Evolutionary conservation across 192 early-diverging fungal species (phyloP).

Genomic region (Coemansia sp.): DNA sequence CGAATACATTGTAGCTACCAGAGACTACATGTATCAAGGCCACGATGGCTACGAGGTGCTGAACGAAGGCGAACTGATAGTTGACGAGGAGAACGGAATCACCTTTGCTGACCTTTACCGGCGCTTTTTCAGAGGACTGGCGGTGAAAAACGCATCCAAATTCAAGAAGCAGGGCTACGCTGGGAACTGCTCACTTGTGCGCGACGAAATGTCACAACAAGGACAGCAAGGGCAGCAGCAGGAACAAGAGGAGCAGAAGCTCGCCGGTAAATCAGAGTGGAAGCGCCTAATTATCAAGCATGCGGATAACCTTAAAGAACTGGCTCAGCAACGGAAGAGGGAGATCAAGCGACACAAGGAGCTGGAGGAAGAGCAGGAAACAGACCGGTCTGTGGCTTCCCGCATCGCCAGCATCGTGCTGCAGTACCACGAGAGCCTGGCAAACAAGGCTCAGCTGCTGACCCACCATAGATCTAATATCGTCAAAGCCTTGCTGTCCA

Average conservation of each 20-base stretch:
- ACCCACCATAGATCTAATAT: conserved; percentile 17
- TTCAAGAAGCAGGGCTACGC: conserved; percentile 37
- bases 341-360: neutral
- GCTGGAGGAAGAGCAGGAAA: neutral
- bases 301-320: conserved; percentile 24
- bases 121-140: conserved; percentile 61
- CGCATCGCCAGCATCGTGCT: conserved; percentile 23
- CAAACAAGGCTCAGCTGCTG: conserved; percentile 13
- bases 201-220: conserved; percentile 6
- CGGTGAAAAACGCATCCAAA: conserved; percentile 59
- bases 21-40: conserved; percentile 63
- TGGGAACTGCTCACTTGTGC: conserved; percentile 20
- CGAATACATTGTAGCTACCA: conserved; percentile 58
- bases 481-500: conserved; percentile 24
- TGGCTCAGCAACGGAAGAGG: conserved; percentile 16
- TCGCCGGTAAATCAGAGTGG: conserved; percentile 17
- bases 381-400: conserved; percentile 11
- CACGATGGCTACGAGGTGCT: conserved; percentile 62
- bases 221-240: neutral
- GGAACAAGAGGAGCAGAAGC: neutral
- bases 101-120: conserved; percentile 57
- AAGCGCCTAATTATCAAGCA: conserved; percentile 42
- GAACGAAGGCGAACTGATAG: conserved; percentile 46
- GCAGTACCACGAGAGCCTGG: conserved; percentile 26
- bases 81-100: conserved; percentile 67